These are phyloP conservation scores for Lasiosphaeriaceae sp. DNA, from an alignment of 495 filamentous ascomycete genomes.

Conservation along the genomic window DNA sequence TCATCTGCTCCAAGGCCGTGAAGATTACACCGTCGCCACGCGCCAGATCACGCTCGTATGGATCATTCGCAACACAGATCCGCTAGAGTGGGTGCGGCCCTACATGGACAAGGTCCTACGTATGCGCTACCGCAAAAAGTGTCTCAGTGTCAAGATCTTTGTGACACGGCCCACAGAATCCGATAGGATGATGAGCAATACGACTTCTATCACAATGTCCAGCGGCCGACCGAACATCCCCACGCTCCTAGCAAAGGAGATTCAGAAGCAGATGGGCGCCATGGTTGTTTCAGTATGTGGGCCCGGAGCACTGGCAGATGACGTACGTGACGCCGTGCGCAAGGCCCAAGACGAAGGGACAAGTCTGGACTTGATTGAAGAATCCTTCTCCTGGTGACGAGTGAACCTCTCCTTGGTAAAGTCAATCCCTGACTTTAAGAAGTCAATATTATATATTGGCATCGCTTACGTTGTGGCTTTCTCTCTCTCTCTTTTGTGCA, in stretches of 20 bases:
- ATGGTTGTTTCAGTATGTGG: constrained; percentile 92
- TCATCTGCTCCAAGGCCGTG: constrained; percentile 70
- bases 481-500: too few species aligned
- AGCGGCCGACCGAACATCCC: constrained; percentile 79
- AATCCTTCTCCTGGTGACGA: too few species aligned
- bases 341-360: constrained; percentile 57
- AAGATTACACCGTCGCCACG: constrained; percentile 70
- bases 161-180: constrained; percentile 75
- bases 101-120: constrained; percentile 87
- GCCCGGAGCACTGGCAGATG: constrained; percentile 76
- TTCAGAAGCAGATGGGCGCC: constrained; percentile 71
- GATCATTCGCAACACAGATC: constrained; percentile 83
- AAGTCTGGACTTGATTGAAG: constrained; percentile 76
- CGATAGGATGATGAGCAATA: constrained; percentile 66
- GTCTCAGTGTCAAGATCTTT: constrained; percentile 81
- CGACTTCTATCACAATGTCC: constrained; percentile 81
- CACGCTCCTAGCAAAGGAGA: constrained; percentile 70
- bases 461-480: too few species aligned
- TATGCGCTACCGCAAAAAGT: constrained; percentile 70
- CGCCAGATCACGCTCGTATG: constrained; percentile 80
- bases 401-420: too few species aligned
- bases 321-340: constrained; percentile 71
- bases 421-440: neutral
- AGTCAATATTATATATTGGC: neutral
- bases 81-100: constrained; percentile 86